Percentiles rank a stretch among this genome's conserved stretches.
Conservation (phyloP, 1,139 yeast genomes). For the Pichia cactophila region DNA sequence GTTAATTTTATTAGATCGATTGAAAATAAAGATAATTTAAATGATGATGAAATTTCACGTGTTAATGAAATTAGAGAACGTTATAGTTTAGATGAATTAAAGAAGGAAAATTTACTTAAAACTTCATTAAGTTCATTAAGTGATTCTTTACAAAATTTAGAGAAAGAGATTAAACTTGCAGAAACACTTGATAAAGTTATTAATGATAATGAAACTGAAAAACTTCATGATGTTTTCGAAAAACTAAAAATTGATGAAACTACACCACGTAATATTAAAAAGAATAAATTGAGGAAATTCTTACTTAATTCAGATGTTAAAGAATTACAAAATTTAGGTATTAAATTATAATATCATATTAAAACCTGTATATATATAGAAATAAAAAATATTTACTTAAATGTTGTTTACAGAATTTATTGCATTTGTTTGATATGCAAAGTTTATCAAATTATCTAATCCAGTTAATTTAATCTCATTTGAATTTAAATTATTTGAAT, state of each 20-base stretch:
- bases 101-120: slow-evolving; percentile 20
- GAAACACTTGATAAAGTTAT: slow-evolving; percentile 14
- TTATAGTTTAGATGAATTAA: slow-evolving; percentile 24
- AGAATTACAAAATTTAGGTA: slow-evolving; percentile 22
- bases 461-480: slow-evolving; percentile 20
- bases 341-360: not conserved
- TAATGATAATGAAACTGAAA: slow-evolving; percentile 14
- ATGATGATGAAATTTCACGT: slow-evolving; percentile 33
- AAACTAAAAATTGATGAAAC: slow-evolving; percentile 19
- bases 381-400: not conserved
- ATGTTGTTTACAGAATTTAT: slow-evolving; percentile 16
- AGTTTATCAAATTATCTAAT: slow-evolving; percentile 24
- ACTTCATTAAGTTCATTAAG: slow-evolving; percentile 20
- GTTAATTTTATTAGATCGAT: slow-evolving; percentile 40
- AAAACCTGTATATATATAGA: slow-evolving; percentile 2
- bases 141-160: slow-evolving; percentile 18
- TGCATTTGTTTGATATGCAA: slow-evolving; percentile 28
- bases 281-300: slow-evolving; percentile 47
- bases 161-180: slow-evolving; percentile 17
- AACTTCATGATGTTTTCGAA: slow-evolving; percentile 8
- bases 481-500: not conserved
- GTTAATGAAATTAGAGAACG: slow-evolving; percentile 33
- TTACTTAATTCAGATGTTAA: slow-evolving; percentile 25
- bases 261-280: slow-evolving; percentile 40
- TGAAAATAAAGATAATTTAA: slow-evolving; percentile 30